phyloP scores from a whole-genome alignment of 805 yeast genomes.

The Saccharomycopsis fibuligera region DNA sequence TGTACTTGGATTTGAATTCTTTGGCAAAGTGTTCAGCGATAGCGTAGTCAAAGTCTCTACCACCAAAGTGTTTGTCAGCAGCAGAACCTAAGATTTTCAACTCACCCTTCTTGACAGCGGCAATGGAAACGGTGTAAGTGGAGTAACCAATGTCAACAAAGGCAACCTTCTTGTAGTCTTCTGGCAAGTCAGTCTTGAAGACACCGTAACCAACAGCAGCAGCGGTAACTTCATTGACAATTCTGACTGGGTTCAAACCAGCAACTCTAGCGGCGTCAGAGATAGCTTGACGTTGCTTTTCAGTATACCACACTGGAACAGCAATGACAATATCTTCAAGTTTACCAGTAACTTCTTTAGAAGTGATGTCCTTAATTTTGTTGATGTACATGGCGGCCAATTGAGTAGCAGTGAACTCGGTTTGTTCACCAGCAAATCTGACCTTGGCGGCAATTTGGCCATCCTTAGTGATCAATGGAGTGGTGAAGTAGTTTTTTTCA shows the following conservation, averaged over 20 bases:
- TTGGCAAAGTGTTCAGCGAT: constrained; percentile 92
- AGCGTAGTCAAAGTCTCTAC: constrained; percentile 92
- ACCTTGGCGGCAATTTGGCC: constrained; percentile 84
- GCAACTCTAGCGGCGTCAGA: constrained; percentile 94
- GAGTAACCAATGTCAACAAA: constrained; percentile 98
- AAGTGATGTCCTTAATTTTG: constrained; percentile 78
- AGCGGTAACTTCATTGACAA: constrained; percentile 95
- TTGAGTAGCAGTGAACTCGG: constrained; percentile 81
- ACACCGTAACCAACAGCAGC: constrained; percentile 99
- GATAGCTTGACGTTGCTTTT: constrained; percentile 93
- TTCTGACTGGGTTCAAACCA: constrained; percentile 95
- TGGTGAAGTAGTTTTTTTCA: constrained; percentile 71
- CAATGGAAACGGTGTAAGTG: constrained; percentile 82
- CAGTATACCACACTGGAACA: constrained; percentile 97
- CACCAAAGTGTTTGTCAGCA: constrained; percentile 95
- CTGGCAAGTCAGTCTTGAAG: constrained; percentile 94
- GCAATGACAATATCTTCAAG: constrained; percentile 87
- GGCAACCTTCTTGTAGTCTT: constrained; percentile 83
- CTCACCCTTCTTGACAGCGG: constrained; percentile 93
- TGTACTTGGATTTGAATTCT: constrained; percentile 85
- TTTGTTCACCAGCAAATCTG: constrained; percentile 70
- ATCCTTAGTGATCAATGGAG: constrained; percentile 59
- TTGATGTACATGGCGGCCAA: constrained; percentile 90
- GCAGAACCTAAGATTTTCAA: constrained; percentile 88
- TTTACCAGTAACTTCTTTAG: constrained; percentile 73